Evolutionary conservation across 805 yeast species (phyloP), one percentile per base, ranked within the genome.

Genomic region (Saturnispora gosingensis): DNA sequence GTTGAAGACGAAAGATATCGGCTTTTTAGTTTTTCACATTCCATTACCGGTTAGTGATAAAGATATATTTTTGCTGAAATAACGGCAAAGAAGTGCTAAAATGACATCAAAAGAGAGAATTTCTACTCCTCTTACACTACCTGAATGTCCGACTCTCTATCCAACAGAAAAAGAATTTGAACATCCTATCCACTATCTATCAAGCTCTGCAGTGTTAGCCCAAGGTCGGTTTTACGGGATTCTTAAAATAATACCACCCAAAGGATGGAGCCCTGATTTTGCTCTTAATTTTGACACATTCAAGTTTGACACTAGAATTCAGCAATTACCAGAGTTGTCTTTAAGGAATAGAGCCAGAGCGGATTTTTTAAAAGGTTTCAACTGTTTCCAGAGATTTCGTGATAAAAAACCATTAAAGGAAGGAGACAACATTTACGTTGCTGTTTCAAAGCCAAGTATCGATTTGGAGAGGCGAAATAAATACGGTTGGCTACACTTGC

Each of bases 271-370:
- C 45, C 82, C 83, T 0, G 79, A 78, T 0, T 74, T 83, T 55
- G 72, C 80, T 50, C 67, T 85, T 20, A 72, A 83, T 46, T 69
- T 71, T 45, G 59, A 67, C 6, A 62, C 61, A n/a, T 85, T 85
- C 65, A 72, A 67, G 46, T 85, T 86, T 61, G 82, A 78, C 55
- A 83, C 88, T 8, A 66, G 95, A 50, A 62, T 82, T n/a, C 93
- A 85, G 62, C 76, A 73, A 45, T 60, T 86, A 50, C 76, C 78
- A 58, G 88, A 84, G 61, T 67, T 86, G 59, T 81, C 83, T 25
- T 62, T 86, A 16, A 63, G 75, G 7, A 82, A 82, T 52, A 70
- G 95, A 55, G 77, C 83, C 34, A 69, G 90, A 45, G 68, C 74
- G 53, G 80, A 80, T 57, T 85, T 85, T 66, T 68, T 70, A 44